Evolutionary conservation across 2,329 filamentous ascomycete genomes (phyloP).

Genomic region (Alternaria infectoria): DNA sequence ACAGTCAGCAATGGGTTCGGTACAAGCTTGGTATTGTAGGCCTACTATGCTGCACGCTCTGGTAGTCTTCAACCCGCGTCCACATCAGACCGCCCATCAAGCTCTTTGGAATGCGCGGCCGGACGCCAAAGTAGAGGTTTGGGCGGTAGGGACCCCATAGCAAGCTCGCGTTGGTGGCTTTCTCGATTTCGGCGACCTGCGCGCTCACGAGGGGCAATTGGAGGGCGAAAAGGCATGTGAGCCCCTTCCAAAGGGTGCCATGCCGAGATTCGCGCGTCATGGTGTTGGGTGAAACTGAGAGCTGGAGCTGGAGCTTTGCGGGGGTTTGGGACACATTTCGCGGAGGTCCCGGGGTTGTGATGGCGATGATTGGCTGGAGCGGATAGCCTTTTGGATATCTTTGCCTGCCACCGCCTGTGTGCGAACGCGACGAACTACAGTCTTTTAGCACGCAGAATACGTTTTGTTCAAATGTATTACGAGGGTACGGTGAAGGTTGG

Average conservation of each 20-base stretch:
- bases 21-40: slow-evolving; percentile 10
- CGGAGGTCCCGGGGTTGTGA: no score
- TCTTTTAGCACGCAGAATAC: no score
- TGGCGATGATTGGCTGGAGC: no score
- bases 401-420: no score
- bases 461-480: no score
- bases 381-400: no score
- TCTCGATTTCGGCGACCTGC: slow-evolving; percentile 48
- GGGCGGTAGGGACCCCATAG: slow-evolving; percentile 96
- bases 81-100: slow-evolving; percentile 86
- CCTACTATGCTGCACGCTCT: slow-evolving; percentile 76
- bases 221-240: slow-evolving; percentile 29
- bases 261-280: slow-evolving; percentile 36
- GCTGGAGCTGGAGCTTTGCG: slow-evolving; percentile 5
- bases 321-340: slow-evolving; percentile 36
- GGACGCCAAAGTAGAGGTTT: slow-evolving; percentile 91
- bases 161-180: slow-evolving; percentile 77
- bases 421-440: no score
- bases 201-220: slow-evolving; percentile 35
- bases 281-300: slow-evolving; percentile 23
- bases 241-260: slow-evolving; percentile 24
- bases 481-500: no score
- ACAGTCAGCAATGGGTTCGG: slow-evolving; percentile 14
- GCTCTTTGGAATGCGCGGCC: slow-evolving; percentile 81
- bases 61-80: slow-evolving; percentile 82